Conservation (phyloP, 2,329 filamentous ascomycete species). For the Akanthomyces dipterigenus region DNA sequence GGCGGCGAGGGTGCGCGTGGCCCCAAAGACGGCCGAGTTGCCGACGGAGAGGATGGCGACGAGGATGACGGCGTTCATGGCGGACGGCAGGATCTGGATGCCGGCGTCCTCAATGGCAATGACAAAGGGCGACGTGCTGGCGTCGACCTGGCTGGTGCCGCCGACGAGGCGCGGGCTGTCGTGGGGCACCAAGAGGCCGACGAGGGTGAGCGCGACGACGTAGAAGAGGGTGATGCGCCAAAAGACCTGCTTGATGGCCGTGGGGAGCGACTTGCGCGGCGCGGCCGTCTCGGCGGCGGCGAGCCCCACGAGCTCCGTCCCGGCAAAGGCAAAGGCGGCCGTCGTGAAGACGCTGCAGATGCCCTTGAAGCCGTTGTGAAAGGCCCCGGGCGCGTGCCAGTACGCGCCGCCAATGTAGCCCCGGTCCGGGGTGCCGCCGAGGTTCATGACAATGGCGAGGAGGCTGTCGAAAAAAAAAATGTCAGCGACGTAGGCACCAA, state of each 20-base stretch:
- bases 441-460: conserved; percentile 70
- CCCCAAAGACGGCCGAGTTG: conserved; percentile 78
- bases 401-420: conserved; percentile 67
- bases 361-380: conserved; percentile 69
- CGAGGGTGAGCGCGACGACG: conserved; percentile 64
- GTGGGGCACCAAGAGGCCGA: conserved; percentile 71
- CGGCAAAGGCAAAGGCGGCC: conserved; percentile 61
- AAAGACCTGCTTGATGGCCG: conserved; percentile 78
- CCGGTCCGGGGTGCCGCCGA: conserved; percentile 59
- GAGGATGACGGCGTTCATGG: conserved; percentile 84
- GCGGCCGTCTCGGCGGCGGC: conserved; percentile 64
- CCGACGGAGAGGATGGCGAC: conserved; percentile 79
- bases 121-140: conserved; percentile 73
- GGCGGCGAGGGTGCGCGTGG: conserved; percentile 73
- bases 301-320: conserved; percentile 61
- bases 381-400: conserved; percentile 71
- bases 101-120: conserved; percentile 75
- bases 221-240: conserved; percentile 84
- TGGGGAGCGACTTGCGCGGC: conserved; percentile 66
- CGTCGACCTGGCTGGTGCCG: conserved; percentile 31
- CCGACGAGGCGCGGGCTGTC: conserved; percentile 26
- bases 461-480: conserved; percentile 49
- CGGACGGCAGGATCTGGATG: conserved; percentile 65
- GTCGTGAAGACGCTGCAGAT: conserved; percentile 63
- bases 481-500: not conserved